These are phyloP conservation scores for Phytophthora pini DNA, from an alignment of 352 stramenopile species.

Conservation along the genomic window DNA sequence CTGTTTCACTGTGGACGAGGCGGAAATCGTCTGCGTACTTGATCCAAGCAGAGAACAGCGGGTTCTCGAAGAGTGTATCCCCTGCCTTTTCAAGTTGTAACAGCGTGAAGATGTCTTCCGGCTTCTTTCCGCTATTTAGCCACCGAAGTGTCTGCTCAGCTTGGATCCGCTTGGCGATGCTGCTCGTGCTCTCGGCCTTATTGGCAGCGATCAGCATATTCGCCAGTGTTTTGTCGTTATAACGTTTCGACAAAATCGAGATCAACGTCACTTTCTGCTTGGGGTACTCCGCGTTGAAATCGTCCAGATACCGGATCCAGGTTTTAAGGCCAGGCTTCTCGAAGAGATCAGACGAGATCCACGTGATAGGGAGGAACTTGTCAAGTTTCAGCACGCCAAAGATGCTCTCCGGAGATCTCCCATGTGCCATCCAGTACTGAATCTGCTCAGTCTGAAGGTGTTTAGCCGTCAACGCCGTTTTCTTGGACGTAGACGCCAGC, in stretches of 20 bases:
- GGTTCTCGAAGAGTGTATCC: conserved; percentile 9
- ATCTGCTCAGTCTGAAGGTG: conserved; percentile 12
- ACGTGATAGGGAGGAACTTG: conserved; percentile 1
- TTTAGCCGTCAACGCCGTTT: conserved; percentile 2
- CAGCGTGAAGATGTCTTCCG: conserved; percentile 10
- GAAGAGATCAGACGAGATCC: conserved; percentile 10
- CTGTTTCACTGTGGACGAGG: not conserved
- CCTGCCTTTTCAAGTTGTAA: conserved; percentile 5
- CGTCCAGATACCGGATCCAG: conserved; percentile 14
- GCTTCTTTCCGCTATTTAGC: not conserved
- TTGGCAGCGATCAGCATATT: conserved; percentile 17
- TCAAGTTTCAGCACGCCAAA: conserved; percentile 9
- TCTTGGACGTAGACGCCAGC: not conserved
- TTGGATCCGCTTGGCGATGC: conserved; percentile 5
- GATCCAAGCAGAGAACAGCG: conserved; percentile 13
- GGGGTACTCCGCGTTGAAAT: conserved; percentile 18
- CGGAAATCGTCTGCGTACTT: conserved; percentile 19
- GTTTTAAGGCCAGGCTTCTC: conserved; percentile 10
- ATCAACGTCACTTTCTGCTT: conserved; percentile 7
- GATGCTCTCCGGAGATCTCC: conserved; percentile 4
- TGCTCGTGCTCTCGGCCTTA: conserved; percentile 1
- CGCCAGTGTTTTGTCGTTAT: conserved; percentile 13
- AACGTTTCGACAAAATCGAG: conserved; percentile 3
- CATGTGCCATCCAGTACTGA: conserved; percentile 9
- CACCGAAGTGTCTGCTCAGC: conserved; percentile 4